Base-by-base conservation (phyloP, 345 rosid species). In the Murraya paniculata region DNA sequence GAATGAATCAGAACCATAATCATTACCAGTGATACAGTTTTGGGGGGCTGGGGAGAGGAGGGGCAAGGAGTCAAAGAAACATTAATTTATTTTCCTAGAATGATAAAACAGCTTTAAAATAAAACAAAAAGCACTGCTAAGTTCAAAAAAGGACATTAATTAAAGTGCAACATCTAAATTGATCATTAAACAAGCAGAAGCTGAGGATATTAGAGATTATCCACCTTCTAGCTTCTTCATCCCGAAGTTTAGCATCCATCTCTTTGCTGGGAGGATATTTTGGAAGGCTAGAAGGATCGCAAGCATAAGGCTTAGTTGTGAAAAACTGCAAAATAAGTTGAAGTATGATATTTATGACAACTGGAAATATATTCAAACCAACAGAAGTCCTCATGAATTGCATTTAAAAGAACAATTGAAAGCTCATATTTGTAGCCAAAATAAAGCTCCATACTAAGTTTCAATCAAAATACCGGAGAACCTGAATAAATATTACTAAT, bases 191-290 rank as follows among this genome's bases (percentile, higher is more conserved):
- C 38, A 7, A 59, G 31, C 28, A n/a, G 66, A 60, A 28, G 27
- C 77, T 18, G 25, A 68, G 67, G 59, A 13, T 24, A 72, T 33
- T 18, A n/a, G 64, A 41, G 28, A 64, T 35, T 25, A 78, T 81
- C 80, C 33, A 91, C 97, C 97, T 92, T 89, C 97, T 88, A 74
- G 94, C 89, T 87, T 90, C 97, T 83, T 90, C 97, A 85, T 92
- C 94, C 77, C 94, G 85, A 76, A 88, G 84, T 77, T 90, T 90
- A 72, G 97, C 94, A 85, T 90, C 94, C 87, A 92, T 90, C 85
- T 92, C 97, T 82, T 92, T 90, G 87, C 90, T 90, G 68, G 97
- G 97, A 33, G 94, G 97, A 58, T 92, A 90, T 61, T 92, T 92
- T 67, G 94, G 97, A 70, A 92, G 94, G 76, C 87, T 89, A 60